These are phyloP conservation scores for Chlorella sorokiniana DNA, from an alignment of 139 green algal genomes.

Conservation along the genomic window DNA sequence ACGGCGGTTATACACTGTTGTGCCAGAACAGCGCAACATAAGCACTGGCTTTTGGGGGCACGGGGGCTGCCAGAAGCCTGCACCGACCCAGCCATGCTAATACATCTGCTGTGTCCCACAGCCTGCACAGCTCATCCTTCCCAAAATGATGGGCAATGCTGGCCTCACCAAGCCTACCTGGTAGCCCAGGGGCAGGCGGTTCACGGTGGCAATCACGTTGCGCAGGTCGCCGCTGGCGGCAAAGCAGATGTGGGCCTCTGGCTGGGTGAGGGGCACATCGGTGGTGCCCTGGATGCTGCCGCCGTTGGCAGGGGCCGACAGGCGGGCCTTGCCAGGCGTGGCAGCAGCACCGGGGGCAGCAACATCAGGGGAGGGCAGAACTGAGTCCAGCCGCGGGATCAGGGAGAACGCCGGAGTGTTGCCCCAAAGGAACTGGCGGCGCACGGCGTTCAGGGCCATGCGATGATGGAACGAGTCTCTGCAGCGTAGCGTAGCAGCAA, in stretches of 20 bases:
- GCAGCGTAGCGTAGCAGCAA: not conserved
- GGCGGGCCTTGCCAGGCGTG: not conserved
- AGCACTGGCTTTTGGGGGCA: not conserved
- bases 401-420: not conserved
- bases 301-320: not conserved
- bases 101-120: no score
- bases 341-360: not conserved
- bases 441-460: not conserved
- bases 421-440: not conserved
- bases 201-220: constrained; percentile 4
- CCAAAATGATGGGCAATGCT: not conserved
- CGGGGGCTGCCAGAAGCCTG: no score
- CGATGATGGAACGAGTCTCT: not conserved
- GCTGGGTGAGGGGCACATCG: not conserved
- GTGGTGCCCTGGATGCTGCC: not conserved
- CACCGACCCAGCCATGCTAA: no score
- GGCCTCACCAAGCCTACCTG: not conserved
- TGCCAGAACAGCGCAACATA: not conserved
- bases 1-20: no score
- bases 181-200: not conserved
- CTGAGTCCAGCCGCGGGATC: not conserved
- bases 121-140: not conserved
- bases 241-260: constrained; percentile 12
- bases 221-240: constrained; percentile 5
- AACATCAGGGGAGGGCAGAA: not conserved